These are phyloP conservation scores for Loxodes magnus DNA, from an alignment of 73 alveolate genomes.

Conservation along the genomic window DNA sequence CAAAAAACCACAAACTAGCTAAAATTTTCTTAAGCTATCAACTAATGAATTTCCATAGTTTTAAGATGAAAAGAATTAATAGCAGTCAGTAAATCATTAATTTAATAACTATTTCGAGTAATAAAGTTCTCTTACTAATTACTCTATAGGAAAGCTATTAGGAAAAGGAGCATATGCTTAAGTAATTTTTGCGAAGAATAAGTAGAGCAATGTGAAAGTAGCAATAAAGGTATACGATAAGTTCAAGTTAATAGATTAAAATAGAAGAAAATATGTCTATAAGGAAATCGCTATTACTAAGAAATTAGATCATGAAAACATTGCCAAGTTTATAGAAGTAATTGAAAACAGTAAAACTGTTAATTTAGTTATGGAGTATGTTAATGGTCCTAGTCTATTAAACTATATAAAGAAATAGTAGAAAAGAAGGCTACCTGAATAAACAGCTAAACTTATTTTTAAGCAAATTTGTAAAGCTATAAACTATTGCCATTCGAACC, in stretches of 20 bases:
- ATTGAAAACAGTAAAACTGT: constrained; percentile 47
- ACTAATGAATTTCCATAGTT: too few relatives aligned
- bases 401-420: constrained; percentile 16
- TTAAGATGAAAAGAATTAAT: too few relatives aligned
- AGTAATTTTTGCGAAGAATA: constrained; percentile 31
- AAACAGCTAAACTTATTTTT: constrained; percentile 32
- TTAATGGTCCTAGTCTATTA: constrained; percentile 44
- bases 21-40: too few relatives aligned
- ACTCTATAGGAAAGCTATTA: constrained; percentile 32
- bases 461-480: constrained; percentile 44
- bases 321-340: constrained; percentile 58
- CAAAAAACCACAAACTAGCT: too few relatives aligned
- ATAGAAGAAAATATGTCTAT: constrained; percentile 31
- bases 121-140: too few relatives aligned
- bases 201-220: constrained; percentile 16
- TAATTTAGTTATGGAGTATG: constrained; percentile 59
- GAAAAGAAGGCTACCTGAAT: constrained; percentile 40
- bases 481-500: constrained; percentile 37
- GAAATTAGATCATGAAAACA: constrained; percentile 28
- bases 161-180: constrained; percentile 55
- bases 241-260: constrained; percentile 33
- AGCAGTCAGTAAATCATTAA: too few relatives aligned
- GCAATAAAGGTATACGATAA: constrained; percentile 44
- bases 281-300: constrained; percentile 38
- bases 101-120: too few relatives aligned